Evolutionary conservation across 306 rosid genomes (phyloP), one percentile per base, ranked within the genome.

Genomic region (Begonia peltatifolia): DNA sequence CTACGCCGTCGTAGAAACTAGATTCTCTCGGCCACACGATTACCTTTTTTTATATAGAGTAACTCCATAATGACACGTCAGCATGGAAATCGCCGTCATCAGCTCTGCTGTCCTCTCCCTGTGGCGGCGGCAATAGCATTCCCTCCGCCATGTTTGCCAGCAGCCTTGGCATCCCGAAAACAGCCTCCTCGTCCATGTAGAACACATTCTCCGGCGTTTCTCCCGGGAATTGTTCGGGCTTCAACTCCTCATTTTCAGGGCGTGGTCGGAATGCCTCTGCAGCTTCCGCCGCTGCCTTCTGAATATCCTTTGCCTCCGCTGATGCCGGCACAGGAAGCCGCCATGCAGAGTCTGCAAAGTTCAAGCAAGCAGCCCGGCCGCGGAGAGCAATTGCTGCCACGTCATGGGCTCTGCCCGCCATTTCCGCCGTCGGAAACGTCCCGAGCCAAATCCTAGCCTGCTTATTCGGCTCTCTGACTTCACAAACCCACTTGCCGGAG

Each of bases 321-420:
- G 81, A 69, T 0, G 77, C 72, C 14, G 96, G 96, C 0, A 47
- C n/a, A 0, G 71, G 84, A 0, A 88, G 61, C n/a, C 75, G 52
- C 83, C 79, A 73, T 0, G 60, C 66, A 0, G 96, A 84, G 68
- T 88, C 94, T 0, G 88, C 94, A 6, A 84, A 88, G 14, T 88
- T 88, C 10, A 81, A 66, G 10, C 88, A 77, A 0, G 93, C 88
- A 0, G 68, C 43, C 6, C 79, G 61, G 0, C 96, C 94, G 1
- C 82, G 57, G 7, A 88, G 51, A 0, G 94, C 79, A 1, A 73
- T 57, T 0, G 84, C 96, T 0, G 96, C 96, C n/a, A 84, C 96
- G 46, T 88, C 94, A 6, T 88, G 94, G 0, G 96, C 96, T 1
- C 94, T 57, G 0, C 93, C 94, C 0, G 94, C 96, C 96, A 88